phyloP scores from a whole-genome alignment of 495 filamentous ascomycete species.

The Neurospora tetraspora region DNA sequence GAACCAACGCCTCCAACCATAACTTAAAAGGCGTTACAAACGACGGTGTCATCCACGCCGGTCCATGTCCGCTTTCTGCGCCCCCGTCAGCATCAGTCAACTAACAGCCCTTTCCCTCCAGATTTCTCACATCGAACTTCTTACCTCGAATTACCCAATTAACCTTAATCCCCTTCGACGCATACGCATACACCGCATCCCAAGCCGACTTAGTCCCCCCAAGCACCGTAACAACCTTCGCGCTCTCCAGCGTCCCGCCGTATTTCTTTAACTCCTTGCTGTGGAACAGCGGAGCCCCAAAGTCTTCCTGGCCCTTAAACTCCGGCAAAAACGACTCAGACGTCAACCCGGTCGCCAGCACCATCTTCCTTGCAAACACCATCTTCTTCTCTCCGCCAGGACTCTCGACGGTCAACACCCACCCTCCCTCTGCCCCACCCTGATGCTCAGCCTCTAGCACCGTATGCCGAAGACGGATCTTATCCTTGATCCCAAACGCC shows the following conservation, averaged over 20 bases:
- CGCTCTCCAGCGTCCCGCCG: slow-evolving; percentile 16
- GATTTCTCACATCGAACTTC: background rate
- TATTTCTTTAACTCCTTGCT: slow-evolving; percentile 41
- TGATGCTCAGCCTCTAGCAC: slow-evolving; percentile 44
- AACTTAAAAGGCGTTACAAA: slow-evolving; percentile 33
- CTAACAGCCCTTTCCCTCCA: background rate
- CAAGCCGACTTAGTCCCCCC: slow-evolving; percentile 68
- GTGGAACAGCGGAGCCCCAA: slow-evolving; percentile 52
- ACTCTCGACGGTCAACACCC: slow-evolving; percentile 27
- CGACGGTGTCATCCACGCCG: slow-evolving; percentile 58
- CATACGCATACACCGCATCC: slow-evolving; percentile 66
- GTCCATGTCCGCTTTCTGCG: slow-evolving; percentile 59
- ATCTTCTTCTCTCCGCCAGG: slow-evolving; percentile 1
- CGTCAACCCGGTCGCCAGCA: slow-evolving; percentile 29
- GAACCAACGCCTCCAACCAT: slow-evolving; percentile 50
- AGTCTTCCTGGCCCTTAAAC: slow-evolving; percentile 27
- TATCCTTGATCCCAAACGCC: slow-evolving; percentile 43
- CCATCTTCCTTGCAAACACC: slow-evolving; percentile 21
- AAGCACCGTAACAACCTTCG: slow-evolving; percentile 46
- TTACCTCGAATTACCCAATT: slow-evolving; percentile 66
- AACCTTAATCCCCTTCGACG: slow-evolving; percentile 52
- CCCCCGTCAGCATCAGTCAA: background rate
- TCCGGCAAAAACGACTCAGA: slow-evolving; percentile 30
- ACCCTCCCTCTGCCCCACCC: slow-evolving; percentile 22
- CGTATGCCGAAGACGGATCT: slow-evolving; percentile 42